Evolutionary conservation across 192 early-diverging fungal genomes (phyloP), one percentile per base, ranked within the genome.

Genomic region (Chytriomyces sp.): DNA sequence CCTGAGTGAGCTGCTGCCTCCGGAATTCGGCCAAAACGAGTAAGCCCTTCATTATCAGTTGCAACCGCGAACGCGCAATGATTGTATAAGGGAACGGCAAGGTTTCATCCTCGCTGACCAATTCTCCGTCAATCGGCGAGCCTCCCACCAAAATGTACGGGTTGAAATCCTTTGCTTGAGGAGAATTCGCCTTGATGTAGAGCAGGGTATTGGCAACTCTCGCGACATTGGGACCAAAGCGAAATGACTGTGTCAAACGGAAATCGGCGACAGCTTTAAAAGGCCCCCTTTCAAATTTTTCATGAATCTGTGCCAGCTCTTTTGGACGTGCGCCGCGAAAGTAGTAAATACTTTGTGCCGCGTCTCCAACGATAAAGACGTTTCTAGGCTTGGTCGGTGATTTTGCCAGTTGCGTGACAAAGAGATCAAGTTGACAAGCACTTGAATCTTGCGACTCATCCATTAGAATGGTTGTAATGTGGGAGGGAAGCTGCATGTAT

Each of bases 371-470:
- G 6, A 77, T 61, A 46, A 69, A 77, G 9, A 77, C 57, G 57
- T 77, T 57, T 23, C 61, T 9, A 1, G 20, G 57, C 8, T 49
- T 64, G 11, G 9, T 5, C 10, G 26, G 61, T 13, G 35, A 8
- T 16, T 35, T 50, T 48, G 9, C 50, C n/a, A 45, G 62, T 48
- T 77, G 76, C 35, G 50, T 60, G 45, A 77, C 76, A 69, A 77
- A 77, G 20, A 77, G 64, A 50, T 77, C 76, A 8, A 77, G 76
- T 47, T 77, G 76, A 44, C 76, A 77, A 23, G 76, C 76, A 16
- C 35, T 69, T 2, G 67, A 24, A 50, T 77, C 76, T 77, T 77
- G 76, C 2, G 67, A 69, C 47, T 77, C 76, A 43, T 77, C 76
- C 67, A 77, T 61, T 5, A 77, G 67, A 57, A 77, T 61, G 7